A percentile compares a stretch with the other conserved stretches of the same genome.
Evolutionary conservation across 495 filamentous ascomycete genomes (phyloP).

Genomic region (Oleoguttula mirabilis): DNA sequence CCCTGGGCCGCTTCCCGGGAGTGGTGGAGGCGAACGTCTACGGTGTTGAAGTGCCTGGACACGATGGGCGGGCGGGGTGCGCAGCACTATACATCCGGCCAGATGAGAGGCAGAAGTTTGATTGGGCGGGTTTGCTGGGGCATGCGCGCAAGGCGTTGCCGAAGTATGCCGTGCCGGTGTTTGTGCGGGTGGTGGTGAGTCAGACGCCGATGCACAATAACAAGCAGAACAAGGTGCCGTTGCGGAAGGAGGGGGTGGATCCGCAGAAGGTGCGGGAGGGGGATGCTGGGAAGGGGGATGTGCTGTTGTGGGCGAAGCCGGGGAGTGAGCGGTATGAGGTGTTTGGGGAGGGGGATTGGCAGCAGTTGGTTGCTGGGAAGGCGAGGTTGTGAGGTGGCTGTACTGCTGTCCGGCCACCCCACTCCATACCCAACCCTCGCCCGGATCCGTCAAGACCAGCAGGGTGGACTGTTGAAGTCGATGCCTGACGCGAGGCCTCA

Average conservation of each 20-base stretch:
- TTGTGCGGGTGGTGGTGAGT: constrained; percentile 50
- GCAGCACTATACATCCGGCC: constrained; percentile 31
- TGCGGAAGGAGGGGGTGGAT: constrained; percentile 61
- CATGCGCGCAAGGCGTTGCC: constrained; percentile 46
- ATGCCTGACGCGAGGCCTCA: too few species aligned
- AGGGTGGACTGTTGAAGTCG: too few species aligned
- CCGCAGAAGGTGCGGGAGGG: constrained; percentile 28
- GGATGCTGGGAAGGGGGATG: constrained; percentile 19
- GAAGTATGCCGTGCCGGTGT: constrained; percentile 65
- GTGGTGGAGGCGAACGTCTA: constrained; percentile 31
- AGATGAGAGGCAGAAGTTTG: constrained; percentile 17
- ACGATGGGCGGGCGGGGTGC: constrained; percentile 63
- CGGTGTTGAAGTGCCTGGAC: constrained; percentile 31
- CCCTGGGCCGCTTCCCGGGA: constrained; percentile 23
- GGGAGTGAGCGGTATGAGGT: constrained; percentile 18
- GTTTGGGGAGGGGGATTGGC: constrained; percentile 25
- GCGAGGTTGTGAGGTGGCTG: constrained; percentile 18
- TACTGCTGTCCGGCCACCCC: too few species aligned
- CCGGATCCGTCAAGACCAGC: too few species aligned
- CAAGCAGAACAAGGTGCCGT: constrained; percentile 69
- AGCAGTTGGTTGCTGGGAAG: constrained; percentile 15
- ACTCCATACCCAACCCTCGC: too few species aligned
- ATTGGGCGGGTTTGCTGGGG: constrained; percentile 23
- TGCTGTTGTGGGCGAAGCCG: constrained; percentile 18
- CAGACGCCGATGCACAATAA: constrained; percentile 64